Evolutionary conservation across 495 filamentous ascomycete species (phyloP).

Genomic region (Neurospora africana): DNA sequence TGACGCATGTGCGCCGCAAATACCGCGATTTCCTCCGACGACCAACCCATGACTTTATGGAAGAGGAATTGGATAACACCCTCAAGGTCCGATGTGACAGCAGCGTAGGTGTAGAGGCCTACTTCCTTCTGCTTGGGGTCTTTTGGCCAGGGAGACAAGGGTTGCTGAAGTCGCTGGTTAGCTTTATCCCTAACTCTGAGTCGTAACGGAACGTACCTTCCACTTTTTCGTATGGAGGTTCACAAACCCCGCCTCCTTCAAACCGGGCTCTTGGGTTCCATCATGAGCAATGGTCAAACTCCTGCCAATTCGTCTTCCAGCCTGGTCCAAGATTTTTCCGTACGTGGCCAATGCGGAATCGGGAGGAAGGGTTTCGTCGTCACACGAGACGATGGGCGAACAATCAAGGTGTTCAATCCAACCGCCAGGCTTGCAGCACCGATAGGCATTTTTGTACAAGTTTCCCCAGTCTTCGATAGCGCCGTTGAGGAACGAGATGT

Average conservation of each 20-base stretch:
- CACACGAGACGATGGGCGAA: constrained; percentile 8
- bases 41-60: neutral
- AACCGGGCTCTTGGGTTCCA: neutral
- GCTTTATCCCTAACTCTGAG: neutral
- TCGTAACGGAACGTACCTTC: neutral
- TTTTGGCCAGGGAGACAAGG: neutral
- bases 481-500: constrained; percentile 46
- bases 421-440: constrained; percentile 30
- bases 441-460: constrained; percentile 24
- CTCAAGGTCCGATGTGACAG: neutral
- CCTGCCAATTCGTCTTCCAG: neutral
- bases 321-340: neutral
- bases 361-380: constrained; percentile 19
- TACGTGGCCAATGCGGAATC: neutral
- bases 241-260: neutral
- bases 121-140: neutral
- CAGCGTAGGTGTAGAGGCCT: neutral
- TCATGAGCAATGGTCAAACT: neutral
- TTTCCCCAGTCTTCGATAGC: constrained; percentile 45
- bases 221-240: neutral
- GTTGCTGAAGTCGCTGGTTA: neutral
- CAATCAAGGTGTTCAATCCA: constrained; percentile 22
- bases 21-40: neutral
- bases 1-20: neutral
- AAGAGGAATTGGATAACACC: neutral